Conservation (phyloP, 192 early-diverging fungal species). For the Phycomyces blakesleeanus region DNA sequence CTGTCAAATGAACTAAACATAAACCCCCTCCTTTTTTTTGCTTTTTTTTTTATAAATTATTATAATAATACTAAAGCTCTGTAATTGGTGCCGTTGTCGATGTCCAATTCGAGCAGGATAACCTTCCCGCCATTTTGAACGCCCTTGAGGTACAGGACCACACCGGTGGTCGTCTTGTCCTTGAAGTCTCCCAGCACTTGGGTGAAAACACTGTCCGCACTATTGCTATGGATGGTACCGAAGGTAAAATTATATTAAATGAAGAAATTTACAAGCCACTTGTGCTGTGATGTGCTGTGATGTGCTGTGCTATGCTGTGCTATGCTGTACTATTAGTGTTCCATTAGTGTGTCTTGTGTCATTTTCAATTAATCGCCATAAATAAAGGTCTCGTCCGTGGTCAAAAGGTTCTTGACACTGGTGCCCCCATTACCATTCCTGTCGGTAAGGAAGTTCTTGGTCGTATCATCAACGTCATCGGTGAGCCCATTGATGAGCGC, state of each 20-base stretch:
- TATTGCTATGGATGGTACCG: conserved; percentile 99
- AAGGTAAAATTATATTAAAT: conserved; percentile 36
- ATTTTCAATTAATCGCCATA: no score
- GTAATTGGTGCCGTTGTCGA: conserved; percentile 99
- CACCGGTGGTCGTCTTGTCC: conserved; percentile 80
- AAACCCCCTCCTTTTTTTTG: no score
- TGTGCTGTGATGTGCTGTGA: no score
- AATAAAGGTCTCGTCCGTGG: conserved; percentile 83
- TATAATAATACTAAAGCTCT: conserved; percentile 69
- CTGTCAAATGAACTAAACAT: neutral
- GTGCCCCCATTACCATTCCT: conserved; percentile 88
- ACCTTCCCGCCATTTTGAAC: conserved; percentile 93
- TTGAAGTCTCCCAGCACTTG: conserved; percentile 95
- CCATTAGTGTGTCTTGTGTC: no score
- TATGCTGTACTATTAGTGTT: no score
- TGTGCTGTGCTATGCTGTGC: no score
- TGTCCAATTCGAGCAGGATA: conserved; percentile 90
- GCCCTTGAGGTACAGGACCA: conserved; percentile 89
- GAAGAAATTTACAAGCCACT: neutral
- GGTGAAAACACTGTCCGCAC: conserved; percentile 98
- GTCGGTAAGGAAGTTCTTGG: conserved; percentile 94
- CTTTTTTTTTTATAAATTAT: neutral
- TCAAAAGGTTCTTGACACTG: conserved; percentile 91
- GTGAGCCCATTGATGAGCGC: conserved; percentile 97
- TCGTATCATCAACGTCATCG: conserved; percentile 99